Evolutionary conservation across 331 rosid genomes (phyloP), one percentile per base, ranked within the genome.

Genomic region (Saraca asoca): DNA sequence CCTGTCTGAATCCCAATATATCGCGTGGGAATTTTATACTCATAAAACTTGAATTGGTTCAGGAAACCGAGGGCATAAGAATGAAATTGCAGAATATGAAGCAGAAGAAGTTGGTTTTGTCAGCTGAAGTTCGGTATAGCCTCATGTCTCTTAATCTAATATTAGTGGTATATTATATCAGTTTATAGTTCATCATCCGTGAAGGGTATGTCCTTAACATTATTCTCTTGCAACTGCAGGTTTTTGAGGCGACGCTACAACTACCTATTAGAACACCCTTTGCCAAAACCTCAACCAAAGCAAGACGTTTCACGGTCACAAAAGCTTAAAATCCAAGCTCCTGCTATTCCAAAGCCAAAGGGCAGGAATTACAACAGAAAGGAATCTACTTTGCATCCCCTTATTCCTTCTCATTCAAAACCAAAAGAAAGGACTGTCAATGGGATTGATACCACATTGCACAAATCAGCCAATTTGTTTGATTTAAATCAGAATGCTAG

Each of bases 51-150:
- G 43, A 35, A 18, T 33, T n/a, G 68, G 44, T 80, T 66, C 82
- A 94, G 99, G 97, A 90, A 65, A 76, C 97, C 7, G 91, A 79
- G 18, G 83, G 69, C 75, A 76, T 39, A 81, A 85, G 81, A 76
- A 77, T 69, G 74, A 90, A 82, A 77, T 55, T 90, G 74, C 75
- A 74, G 77, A 70, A 62, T 50, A 76, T 78, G 70, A 81, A 85
- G 62, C 82, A 81, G 75, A 90, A 83, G 43, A 90, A 74, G 79
- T 15, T 75, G 82, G 75, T 58, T 13, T 83, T 94, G 29, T 57
- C 70, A 1, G 85, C 85, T 8, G 99, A 94, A 86, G 96, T 94
- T 67, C 35, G 93, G 99, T 94, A 86, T 71, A 29, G 18, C 50
- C 35, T 41, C 12, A 11, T 37, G 43, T 62, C 46, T 53, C n/a